These are phyloP conservation scores for Nectriaceae sp. DNA, from an alignment of 2,329 filamentous ascomycete genomes.

Conservation along the genomic window DNA sequence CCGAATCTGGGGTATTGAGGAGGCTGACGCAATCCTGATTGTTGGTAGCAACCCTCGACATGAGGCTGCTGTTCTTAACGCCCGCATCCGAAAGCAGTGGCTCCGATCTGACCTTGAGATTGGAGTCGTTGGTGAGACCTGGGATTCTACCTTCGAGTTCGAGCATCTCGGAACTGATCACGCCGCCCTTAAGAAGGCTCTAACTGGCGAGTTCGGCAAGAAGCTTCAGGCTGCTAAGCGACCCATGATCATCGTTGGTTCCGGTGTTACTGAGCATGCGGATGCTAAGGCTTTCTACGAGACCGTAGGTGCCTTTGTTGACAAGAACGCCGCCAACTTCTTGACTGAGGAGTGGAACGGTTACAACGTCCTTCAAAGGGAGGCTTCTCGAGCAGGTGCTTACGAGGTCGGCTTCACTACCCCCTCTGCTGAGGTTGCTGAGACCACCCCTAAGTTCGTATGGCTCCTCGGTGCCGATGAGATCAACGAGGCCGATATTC, in stretches of 20 bases:
- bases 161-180: constrained; percentile 84
- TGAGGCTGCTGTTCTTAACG: constrained; percentile 93
- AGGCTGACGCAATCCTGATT: constrained; percentile 88
- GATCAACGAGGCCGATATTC: constrained; percentile 80
- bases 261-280: constrained; percentile 84
- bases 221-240: constrained; percentile 84
- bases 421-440: constrained; percentile 77
- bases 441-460: constrained; percentile 89
- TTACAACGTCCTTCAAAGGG: constrained; percentile 94
- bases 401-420: constrained; percentile 95
- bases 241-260: constrained; percentile 96
- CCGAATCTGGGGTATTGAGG: constrained; percentile 88
- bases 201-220: constrained; percentile 88
- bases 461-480: constrained; percentile 98
- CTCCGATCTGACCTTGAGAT: constrained; percentile 92
- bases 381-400: constrained; percentile 87
- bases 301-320: constrained; percentile 84
- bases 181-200: constrained; percentile 78
- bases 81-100: constrained; percentile 97
- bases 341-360: constrained; percentile 91
- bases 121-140: constrained; percentile 86
- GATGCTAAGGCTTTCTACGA: constrained; percentile 95
- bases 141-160: constrained; percentile 94
- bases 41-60: constrained; percentile 94
- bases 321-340: constrained; percentile 91